phyloP scores from a whole-genome alignment of 805 yeast species.

The Pichia kluyveri region DNA sequence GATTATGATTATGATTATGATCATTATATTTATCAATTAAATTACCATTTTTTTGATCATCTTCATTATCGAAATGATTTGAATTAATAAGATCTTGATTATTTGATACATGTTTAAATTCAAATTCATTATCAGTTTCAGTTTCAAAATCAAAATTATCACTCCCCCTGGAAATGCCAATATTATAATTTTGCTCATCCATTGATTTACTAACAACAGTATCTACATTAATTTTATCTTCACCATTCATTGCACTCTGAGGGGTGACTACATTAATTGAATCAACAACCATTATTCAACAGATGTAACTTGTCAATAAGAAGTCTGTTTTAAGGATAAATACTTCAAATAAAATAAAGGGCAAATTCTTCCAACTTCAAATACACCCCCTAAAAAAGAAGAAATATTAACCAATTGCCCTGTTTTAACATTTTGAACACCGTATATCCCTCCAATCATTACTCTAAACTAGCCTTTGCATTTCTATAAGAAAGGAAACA shows the following conservation, averaged over 20 bases:
- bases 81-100: constrained; percentile 9
- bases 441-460: not conserved
- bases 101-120: not conserved
- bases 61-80: not conserved
- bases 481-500: constrained; percentile 81
- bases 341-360: too few species aligned
- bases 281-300: not conserved
- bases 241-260: not conserved
- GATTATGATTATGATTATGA: not conserved
- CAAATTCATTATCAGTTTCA: not conserved
- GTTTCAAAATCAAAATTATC: not conserved
- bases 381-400: too few species aligned
- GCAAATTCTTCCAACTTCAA: not conserved
- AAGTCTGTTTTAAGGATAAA: too few species aligned
- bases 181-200: not conserved
- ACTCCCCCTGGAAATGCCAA: not conserved
- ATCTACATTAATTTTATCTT: constrained; percentile 2
- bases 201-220: not conserved
- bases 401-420: too few species aligned
- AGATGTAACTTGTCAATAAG: too few species aligned
- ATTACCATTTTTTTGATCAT: not conserved
- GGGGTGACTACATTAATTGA: constrained; percentile 3
- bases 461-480: constrained; percentile 23
- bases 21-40: not conserved
- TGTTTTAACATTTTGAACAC: too few species aligned